Percentiles rank a stretch among this genome's conserved stretches.
Conservation (phyloP, 2,329 filamentous ascomycete species). For the Neurospora crassa region DNA sequence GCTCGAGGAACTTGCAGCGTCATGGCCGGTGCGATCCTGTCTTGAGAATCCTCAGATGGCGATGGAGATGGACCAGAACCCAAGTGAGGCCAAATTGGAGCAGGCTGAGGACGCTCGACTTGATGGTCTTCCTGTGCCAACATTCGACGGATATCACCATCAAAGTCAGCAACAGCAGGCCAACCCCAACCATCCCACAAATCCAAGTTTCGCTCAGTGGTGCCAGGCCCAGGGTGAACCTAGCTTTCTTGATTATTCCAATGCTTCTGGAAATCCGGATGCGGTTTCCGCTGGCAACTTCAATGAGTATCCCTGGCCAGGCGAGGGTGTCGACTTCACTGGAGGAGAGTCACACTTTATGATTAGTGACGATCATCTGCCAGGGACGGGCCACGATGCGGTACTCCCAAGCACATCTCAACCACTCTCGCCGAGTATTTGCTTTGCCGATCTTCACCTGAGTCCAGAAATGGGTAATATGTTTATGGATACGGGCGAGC, state of each 20-base stretch:
- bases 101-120: neutral
- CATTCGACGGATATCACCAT: neutral
- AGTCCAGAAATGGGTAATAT: neutral
- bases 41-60: neutral
- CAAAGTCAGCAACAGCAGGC: neutral
- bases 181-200: neutral
- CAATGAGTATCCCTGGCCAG: neutral
- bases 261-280: neutral
- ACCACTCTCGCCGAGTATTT: neutral
- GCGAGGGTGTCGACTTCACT: neutral
- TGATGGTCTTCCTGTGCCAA: neutral
- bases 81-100: neutral
- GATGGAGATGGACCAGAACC: neutral
- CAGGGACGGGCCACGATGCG: neutral
- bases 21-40: neutral
- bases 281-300: neutral
- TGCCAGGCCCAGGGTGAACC: neutral
- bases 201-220: neutral
- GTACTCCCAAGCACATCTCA: neutral
- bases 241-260: neutral
- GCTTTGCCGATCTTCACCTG: neutral
- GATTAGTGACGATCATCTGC: neutral
- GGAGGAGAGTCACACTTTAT: neutral
- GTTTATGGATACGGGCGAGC: neutral
- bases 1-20: neutral